Percentiles rank a stretch among this genome's conserved stretches.
Evolutionary conservation across 345 rosid species (phyloP).

Genomic region (Anastatica hierochuntica): DNA sequence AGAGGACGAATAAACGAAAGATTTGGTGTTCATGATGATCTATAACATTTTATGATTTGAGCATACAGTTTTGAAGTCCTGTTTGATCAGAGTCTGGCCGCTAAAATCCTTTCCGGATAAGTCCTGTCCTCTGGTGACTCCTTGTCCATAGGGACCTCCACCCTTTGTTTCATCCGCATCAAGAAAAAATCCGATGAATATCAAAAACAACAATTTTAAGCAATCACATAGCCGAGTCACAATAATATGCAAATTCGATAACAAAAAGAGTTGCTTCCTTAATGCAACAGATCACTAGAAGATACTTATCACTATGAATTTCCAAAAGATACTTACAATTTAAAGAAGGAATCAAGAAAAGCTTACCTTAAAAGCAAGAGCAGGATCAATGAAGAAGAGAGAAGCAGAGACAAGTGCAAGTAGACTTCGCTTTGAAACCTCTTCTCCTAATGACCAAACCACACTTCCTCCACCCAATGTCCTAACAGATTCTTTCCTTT

Average conservation of each 20-base stretch:
- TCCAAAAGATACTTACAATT: too few relatives aligned
- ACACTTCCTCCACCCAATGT: constrained; percentile 16
- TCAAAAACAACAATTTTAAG: too few relatives aligned
- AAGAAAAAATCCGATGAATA: not conserved
- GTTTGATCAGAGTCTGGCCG: constrained; percentile 69
- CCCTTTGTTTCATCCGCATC: constrained; percentile 41
- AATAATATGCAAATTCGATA: too few relatives aligned
- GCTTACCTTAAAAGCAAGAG: constrained; percentile 74
- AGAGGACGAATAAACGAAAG: not conserved
- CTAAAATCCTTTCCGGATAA: constrained; percentile 79
- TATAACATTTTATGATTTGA: not conserved
- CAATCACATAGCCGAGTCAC: too few relatives aligned
- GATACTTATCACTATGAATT: too few relatives aligned
- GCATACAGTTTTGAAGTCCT: constrained; percentile 87
- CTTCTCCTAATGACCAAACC: constrained; percentile 27
- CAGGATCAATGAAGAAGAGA: constrained; percentile 62
- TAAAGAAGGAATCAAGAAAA: too few relatives aligned
- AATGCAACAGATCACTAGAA: too few relatives aligned
- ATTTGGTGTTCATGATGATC: not conserved
- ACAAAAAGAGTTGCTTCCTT: too few relatives aligned
- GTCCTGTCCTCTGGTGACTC: constrained; percentile 91
- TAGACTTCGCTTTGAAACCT: constrained; percentile 38
- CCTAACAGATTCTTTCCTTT: constrained; percentile 12
- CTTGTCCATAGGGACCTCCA: constrained; percentile 89
- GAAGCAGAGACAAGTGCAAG: constrained; percentile 62